A percentile compares a stretch with the other conserved stretches of the same genome.
Conservation (phyloP, 2,329 filamentous ascomycete species). For the Emmonsiellopsis sp. region DNA sequence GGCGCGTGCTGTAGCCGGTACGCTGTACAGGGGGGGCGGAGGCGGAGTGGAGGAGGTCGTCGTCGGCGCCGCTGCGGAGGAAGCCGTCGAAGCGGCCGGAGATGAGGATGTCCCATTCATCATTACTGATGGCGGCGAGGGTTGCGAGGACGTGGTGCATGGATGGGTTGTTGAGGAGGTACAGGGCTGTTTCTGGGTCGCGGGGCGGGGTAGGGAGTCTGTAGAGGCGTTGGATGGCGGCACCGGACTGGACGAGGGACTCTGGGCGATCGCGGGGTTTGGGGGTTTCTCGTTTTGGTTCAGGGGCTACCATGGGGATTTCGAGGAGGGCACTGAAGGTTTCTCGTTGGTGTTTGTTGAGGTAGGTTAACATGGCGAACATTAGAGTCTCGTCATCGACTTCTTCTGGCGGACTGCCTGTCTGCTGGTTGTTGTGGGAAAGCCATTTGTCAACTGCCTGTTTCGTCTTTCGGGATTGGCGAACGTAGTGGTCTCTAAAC, state of each 20-base stretch:
- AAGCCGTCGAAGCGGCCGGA: conserved; percentile 95
- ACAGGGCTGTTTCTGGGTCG: conserved; percentile 78
- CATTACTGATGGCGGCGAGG: conserved; percentile 73
- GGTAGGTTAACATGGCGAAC: conserved; percentile 85
- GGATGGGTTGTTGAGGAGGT: conserved; percentile 69
- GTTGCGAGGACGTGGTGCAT: conserved; percentile 83
- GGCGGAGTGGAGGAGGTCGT: conserved; percentile 22
- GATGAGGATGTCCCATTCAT: conserved; percentile 94
- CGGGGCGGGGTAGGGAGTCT: conserved; percentile 62
- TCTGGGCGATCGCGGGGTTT: conserved; percentile 57
- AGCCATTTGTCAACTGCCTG: conserved; percentile 89
- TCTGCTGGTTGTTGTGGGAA: conserved; percentile 63
- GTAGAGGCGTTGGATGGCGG: conserved; percentile 78
- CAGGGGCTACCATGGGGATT: conserved; percentile 47
- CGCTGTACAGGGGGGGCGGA: conserved; percentile 11
- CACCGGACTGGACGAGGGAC: conserved; percentile 63
- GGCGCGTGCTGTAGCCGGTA: conserved; percentile 19
- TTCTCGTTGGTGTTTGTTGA: conserved; percentile 64
- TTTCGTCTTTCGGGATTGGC: conserved; percentile 85
- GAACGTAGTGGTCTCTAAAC: conserved; percentile 83
- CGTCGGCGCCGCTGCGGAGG: conserved; percentile 82
- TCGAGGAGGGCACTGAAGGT: conserved; percentile 73
- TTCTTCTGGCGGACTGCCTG: conserved; percentile 69
- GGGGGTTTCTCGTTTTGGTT: conserved; percentile 54
- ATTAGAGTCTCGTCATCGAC: conserved; percentile 89